These are phyloP conservation scores for Fusarium chaquense DNA, from an alignment of 2,329 filamentous ascomycete species.

Conservation along the genomic window DNA sequence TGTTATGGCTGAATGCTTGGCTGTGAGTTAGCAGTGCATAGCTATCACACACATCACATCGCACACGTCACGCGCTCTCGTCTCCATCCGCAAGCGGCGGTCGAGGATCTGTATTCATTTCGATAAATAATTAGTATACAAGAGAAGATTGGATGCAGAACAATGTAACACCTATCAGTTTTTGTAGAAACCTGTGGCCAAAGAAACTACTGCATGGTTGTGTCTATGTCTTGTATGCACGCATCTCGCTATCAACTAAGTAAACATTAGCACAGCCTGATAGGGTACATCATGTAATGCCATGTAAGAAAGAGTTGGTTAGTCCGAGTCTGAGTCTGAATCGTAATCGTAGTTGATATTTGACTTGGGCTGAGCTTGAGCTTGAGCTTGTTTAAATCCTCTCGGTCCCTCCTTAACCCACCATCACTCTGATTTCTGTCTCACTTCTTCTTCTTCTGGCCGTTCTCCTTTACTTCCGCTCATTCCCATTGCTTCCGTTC, in stretches of 20 bases:
- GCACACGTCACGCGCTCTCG: constrained; percentile 17
- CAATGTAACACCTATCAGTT: not conserved
- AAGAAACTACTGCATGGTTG: not conserved
- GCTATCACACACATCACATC: constrained; percentile 29
- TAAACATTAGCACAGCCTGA: constrained; percentile 26
- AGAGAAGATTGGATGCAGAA: not conserved
- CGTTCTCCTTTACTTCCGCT: not conserved
- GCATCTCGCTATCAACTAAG: not conserved
- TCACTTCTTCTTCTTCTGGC: not conserved
- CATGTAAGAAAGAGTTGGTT: constrained; percentile 14
- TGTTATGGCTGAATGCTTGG: constrained; percentile 8
- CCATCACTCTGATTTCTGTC: constrained; percentile 6
- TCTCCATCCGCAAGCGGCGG: constrained; percentile 32
- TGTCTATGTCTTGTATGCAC: not conserved
- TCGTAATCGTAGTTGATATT: constrained; percentile 31
- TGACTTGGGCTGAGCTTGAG: constrained; percentile 2
- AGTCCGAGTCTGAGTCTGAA: constrained; percentile 20
- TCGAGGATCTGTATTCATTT: not conserved
- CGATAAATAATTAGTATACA: not conserved
- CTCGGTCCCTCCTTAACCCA: constrained; percentile 16
- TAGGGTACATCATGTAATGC: constrained; percentile 2
- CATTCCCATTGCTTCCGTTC: constrained; percentile 5
- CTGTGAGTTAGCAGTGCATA: constrained; percentile 15
- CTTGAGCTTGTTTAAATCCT: constrained; percentile 26
- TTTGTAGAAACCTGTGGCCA: not conserved